Evolutionary conservation across 495 filamentous ascomycete species (phyloP).

Genomic region (Bathelium albidoporum): DNA sequence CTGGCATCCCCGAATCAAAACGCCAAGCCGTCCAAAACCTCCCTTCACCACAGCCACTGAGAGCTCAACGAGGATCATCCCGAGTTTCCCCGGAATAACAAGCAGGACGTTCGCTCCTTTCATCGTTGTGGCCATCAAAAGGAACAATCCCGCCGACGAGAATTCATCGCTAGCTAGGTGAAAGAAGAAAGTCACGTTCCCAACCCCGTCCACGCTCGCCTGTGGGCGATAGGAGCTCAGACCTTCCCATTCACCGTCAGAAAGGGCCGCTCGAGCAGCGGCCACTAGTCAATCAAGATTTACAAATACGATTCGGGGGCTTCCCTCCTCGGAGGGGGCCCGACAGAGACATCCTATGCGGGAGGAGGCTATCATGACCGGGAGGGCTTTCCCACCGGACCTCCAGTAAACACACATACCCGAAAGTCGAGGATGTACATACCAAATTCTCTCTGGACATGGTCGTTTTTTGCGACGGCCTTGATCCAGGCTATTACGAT

Average conservation of each 20-base stretch:
- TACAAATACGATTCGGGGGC: slow-evolving; percentile 49
- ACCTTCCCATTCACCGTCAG: not conserved
- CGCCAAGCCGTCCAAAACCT: not conserved
- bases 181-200: not conserved
- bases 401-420: slow-evolving; percentile 10
- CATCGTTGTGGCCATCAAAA: not conserved
- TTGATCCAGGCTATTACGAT: slow-evolving; percentile 66
- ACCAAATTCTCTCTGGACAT: slow-evolving; percentile 77
- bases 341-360: slow-evolving; percentile 43
- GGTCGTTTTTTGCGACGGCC: slow-evolving; percentile 67
- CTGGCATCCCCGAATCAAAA: not conserved
- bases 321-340: slow-evolving; percentile 54
- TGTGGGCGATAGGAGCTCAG: not conserved
- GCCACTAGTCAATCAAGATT: slow-evolving; percentile 37
- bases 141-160: not conserved
- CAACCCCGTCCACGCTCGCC: not conserved
- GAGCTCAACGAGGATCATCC: not conserved
- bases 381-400: slow-evolving; percentile 40
- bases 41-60: not conserved
- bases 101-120: not conserved
- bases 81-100: not conserved
- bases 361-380: slow-evolving; percentile 44
- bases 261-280: slow-evolving; percentile 1
- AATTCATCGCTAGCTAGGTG: not conserved
- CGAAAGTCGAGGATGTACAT: slow-evolving; percentile 47